Evolutionary conservation across 2,329 filamentous ascomycete species (phyloP).

Genomic region (Paecilomyces fulvus): DNA sequence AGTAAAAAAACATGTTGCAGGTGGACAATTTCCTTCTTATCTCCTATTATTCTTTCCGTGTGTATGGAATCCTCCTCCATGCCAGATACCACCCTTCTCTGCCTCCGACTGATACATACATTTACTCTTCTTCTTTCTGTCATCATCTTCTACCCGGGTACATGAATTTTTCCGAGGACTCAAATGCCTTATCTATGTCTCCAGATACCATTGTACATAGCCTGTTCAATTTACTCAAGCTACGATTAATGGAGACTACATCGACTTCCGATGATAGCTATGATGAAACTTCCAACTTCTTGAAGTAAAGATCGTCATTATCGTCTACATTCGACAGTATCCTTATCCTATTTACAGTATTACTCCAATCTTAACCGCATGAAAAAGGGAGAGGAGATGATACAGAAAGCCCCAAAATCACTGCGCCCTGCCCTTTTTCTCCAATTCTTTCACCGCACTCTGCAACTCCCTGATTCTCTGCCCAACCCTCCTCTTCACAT

Average conservation of each 20-base stretch:
- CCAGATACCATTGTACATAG: not conserved
- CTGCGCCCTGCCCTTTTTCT: conserved; percentile 32
- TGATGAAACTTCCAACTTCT: too few relatives aligned
- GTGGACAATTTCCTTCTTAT: not conserved
- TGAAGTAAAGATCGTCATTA: not conserved
- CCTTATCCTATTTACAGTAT: not conserved
- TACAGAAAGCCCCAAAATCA: conserved; percentile 7
- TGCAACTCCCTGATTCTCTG: conserved; percentile 39
- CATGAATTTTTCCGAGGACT: not conserved
- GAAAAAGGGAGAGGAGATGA: not conserved
- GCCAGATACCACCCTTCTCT: not conserved
- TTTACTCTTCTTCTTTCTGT: not conserved
- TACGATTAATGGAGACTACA: not conserved
- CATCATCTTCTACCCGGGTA: not conserved
- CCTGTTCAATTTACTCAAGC: not conserved
- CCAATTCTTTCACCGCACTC: conserved; percentile 35
- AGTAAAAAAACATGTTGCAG: not conserved
- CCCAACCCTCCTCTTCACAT: conserved; percentile 37
- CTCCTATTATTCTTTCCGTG: not conserved
- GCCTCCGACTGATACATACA: not conserved
- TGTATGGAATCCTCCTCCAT: not conserved
- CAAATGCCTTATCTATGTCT: not conserved
- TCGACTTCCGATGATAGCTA: too few relatives aligned
- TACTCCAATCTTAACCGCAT: not conserved
- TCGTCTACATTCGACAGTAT: not conserved